A percentile compares a stretch with the other conserved stretches of the same genome.
Evolutionary conservation across 2,329 filamentous ascomycete genomes (phyloP).

Genomic region (Gyromitra esculenta): DNA sequence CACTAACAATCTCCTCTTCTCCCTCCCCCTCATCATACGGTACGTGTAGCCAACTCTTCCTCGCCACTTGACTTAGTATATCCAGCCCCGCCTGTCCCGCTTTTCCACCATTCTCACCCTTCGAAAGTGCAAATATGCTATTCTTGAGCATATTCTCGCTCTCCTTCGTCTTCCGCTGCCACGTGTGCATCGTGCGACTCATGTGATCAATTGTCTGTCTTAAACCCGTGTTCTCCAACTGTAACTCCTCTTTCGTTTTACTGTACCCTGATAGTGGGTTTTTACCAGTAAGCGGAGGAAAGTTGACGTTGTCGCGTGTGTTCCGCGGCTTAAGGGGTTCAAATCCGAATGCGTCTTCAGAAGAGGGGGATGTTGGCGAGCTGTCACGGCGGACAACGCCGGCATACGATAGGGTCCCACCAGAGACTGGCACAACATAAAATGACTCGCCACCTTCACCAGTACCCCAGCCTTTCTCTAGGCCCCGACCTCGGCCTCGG

Average conservation of each 20-base stretch:
- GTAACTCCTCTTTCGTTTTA: slow-evolving; percentile 86
- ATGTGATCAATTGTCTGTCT: slow-evolving; percentile 87
- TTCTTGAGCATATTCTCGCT: slow-evolving; percentile 65
- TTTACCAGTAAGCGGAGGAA: slow-evolving; percentile 14
- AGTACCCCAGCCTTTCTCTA: slow-evolving; percentile 64
- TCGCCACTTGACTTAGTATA: slow-evolving; percentile 61
- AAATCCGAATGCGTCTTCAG: slow-evolving; percentile 48
- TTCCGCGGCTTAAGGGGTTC: slow-evolving; percentile 30
- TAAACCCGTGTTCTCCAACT: slow-evolving; percentile 85
- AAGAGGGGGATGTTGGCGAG: slow-evolving; percentile 59
- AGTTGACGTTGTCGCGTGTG: slow-evolving; percentile 7
- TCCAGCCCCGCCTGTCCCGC: slow-evolving; percentile 61
- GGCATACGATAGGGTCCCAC: slow-evolving; percentile 91
- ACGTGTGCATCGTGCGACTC: slow-evolving; percentile 86
- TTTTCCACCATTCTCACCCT: slow-evolving; percentile 67
- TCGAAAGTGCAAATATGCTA: slow-evolving; percentile 83
- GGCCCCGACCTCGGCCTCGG: slow-evolving; percentile 39
- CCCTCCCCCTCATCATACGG: slow-evolving; percentile 56
- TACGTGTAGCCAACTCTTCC: slow-evolving; percentile 55
- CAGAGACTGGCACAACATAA: slow-evolving; percentile 91
- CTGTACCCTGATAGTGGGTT: slow-evolving; percentile 49
- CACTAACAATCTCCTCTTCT: slow-evolving; percentile 47
- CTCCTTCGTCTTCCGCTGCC: slow-evolving; percentile 82
- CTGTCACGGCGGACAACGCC: slow-evolving; percentile 74
- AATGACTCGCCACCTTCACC: slow-evolving; percentile 77